Evolutionary conservation across 768 basidiomycete genomes (phyloP).

Genomic region (Cyathus striatus): DNA sequence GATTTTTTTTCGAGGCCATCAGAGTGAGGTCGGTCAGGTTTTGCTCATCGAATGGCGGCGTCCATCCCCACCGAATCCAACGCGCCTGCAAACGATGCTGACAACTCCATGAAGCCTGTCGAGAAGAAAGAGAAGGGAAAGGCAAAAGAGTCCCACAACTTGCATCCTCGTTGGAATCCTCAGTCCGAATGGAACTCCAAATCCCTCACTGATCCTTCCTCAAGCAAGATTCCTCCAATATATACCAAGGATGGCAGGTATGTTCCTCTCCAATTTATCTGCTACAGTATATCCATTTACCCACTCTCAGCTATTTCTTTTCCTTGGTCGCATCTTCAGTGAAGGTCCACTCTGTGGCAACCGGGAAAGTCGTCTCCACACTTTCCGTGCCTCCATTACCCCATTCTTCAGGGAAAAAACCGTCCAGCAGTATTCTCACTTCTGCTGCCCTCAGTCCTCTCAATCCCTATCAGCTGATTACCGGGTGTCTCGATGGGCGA

Average conservation of each 20-base stretch:
- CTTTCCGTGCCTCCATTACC: constrained; percentile 67
- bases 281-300: constrained; percentile 7
- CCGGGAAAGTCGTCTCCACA: constrained; percentile 78
- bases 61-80: constrained; percentile 34
- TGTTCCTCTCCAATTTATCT: constrained; percentile 7
- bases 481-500: constrained; percentile 77
- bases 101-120: constrained; percentile 22
- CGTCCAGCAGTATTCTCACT: constrained; percentile 54
- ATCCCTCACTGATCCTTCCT: constrained; percentile 62
- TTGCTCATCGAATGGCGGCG: constrained; percentile 31
- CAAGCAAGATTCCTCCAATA: constrained; percentile 62
- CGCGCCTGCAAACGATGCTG: constrained; percentile 9
- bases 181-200: constrained; percentile 59
- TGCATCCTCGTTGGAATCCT: constrained; percentile 8
- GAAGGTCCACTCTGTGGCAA: constrained; percentile 78
- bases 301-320: constrained; percentile 74
- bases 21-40: not conserved
- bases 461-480: constrained; percentile 87
- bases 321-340: constrained; percentile 76
- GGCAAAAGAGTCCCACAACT: constrained; percentile 6
- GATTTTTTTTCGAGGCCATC: not conserved
- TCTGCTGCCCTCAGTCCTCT: constrained; percentile 74
- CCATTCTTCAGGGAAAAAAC: constrained; percentile 25
- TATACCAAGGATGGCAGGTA: constrained; percentile 90
- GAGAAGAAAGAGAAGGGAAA: constrained; percentile 49